Evolutionary conservation across 208 protist species (phyloP), one percentile per base, ranked within the genome.

Genomic region (Trypanosoma platydactyli): DNA sequence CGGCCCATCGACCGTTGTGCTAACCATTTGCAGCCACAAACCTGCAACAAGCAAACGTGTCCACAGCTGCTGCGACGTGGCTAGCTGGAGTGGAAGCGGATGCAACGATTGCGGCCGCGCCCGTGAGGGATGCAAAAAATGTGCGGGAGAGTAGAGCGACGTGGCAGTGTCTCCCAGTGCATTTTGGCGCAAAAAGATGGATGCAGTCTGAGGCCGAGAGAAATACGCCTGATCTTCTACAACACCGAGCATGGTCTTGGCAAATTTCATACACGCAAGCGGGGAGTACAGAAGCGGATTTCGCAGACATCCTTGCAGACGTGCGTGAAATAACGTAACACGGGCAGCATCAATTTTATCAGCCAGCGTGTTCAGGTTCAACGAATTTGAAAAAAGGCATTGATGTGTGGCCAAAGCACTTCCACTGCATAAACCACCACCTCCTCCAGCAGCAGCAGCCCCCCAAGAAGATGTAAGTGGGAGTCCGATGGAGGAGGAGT

Each of bases 41-140:
- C 74, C 77, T 46, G 79, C 82, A 22, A 90, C 69, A 25, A 93
- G 66, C 65, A 93, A 63, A 1, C 87, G 81, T 25, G 63, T 80
- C 79, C 79, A 90, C 53, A 93, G 48, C 44, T 77, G 71, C 38
- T 71, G 51, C 24, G 73, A 61, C 29, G 81, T 93, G 18, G 87
- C 67, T 20, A 88, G 52, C 50, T 78, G 76, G 18, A 71, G 51
- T 22, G 83, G 77, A 3, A 70, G 49, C n/a, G 83, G 77, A 12
- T 76, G 40, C n/a, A 93, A 65, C 3, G 69, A 84, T 12, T 73
- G 61, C 42, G 48, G 48, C 42, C 50, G 49, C n/a, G 68, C 29
- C 22, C 61, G 61, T 41, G 68, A 38, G 5, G 54, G 55, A 63
- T 71, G 60, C 38, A 70, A 24, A 78, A 71, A 68, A 61, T 77